Percentiles rank a stretch among this genome's conserved stretches.
phyloP scores from a whole-genome alignment of 805 yeast species.

The Nakazawaea wickerhamii region DNA sequence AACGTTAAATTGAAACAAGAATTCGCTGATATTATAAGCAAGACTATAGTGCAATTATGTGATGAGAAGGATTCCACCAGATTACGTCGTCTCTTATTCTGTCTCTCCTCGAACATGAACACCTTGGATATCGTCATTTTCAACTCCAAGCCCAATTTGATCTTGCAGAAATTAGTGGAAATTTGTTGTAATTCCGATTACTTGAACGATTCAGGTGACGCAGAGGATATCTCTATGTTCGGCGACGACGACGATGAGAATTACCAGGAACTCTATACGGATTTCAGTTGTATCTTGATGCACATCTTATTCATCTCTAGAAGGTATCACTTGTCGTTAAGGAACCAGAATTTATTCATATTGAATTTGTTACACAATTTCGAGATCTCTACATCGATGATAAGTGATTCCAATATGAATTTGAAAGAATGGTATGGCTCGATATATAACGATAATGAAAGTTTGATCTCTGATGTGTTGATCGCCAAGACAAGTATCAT shows the following conservation, averaged over 20 bases:
- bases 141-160: conserved; percentile 36
- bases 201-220: conserved; percentile 22
- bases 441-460: conserved; percentile 63
- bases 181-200: conserved; percentile 11
- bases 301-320: conserved; percentile 35
- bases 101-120: conserved; percentile 38
- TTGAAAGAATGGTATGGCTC: conserved; percentile 73
- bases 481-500: conserved; percentile 60
- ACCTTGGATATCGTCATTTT: conserved; percentile 39
- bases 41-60: conserved; percentile 31
- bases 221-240: conserved; percentile 17
- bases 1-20: conserved; percentile 39
- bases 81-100: conserved; percentile 46
- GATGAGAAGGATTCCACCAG: conserved; percentile 34
- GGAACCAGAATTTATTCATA: conserved; percentile 14
- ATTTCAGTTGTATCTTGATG: conserved; percentile 58
- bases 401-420: conserved; percentile 18
- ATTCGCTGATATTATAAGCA: conserved; percentile 31
- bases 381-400: conserved; percentile 20
- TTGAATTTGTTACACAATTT: conserved; percentile 21
- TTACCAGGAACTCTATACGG: conserved; percentile 58
- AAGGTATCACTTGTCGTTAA: conserved; percentile 27
- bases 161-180: conserved; percentile 18
- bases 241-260: conserved; percentile 19
- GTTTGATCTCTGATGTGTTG: conserved; percentile 81